Evolutionary conservation across 1,284 basidiomycete species (phyloP), one percentile per base, ranked within the genome.

Genomic region (Ganoderma boninense): DNA sequence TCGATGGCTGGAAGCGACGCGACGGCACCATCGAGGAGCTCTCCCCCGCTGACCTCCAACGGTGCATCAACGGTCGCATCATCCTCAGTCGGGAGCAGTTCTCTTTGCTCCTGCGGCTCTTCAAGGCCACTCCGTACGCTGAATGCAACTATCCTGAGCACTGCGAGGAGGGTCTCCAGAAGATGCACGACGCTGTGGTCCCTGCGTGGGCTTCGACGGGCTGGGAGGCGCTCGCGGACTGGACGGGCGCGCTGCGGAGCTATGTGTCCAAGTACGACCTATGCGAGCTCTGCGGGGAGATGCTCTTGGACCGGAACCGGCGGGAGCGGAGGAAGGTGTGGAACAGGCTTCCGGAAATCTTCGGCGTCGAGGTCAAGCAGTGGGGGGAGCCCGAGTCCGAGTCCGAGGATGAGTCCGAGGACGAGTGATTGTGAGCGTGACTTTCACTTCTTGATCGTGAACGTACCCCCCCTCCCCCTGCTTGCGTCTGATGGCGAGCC

Each of bases 1-100:
- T 67, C 7, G 49, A 63, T 26, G 61, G 66, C 16, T 67, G 38
- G 38, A 63, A 20, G 14, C 66, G 23, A 8, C 52, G 63, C 18
- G 49, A 67, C 35, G 67, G 52, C 42, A 46, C 62, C 16, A 32
- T 57, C 52, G 54, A 68, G 63, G 16, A 46, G 5, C 43, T 62
- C 29, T 43, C 40, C 2, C 8, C 4, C 2, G 61, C 26, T 2
- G 61, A 62, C 4, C 23, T 62, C 16, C 3, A 13, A 0, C 42
- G 38, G 10, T 62, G 61, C 61, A 7, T 62, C 3, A 42, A 46
- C 26, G 61, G n/a, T 11, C 8, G 38, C 38, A 10, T 40, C 38
- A 40, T 11, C 8, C 38, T 40, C 38, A 11, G 8, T 5, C 8
- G 11, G 38, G 38, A 40, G 38, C 32, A 18, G 16, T 0, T 0